Base-by-base conservation (phyloP, 2,329 filamentous ascomycete genomes). In the Hypomyces perniciosus region DNA sequence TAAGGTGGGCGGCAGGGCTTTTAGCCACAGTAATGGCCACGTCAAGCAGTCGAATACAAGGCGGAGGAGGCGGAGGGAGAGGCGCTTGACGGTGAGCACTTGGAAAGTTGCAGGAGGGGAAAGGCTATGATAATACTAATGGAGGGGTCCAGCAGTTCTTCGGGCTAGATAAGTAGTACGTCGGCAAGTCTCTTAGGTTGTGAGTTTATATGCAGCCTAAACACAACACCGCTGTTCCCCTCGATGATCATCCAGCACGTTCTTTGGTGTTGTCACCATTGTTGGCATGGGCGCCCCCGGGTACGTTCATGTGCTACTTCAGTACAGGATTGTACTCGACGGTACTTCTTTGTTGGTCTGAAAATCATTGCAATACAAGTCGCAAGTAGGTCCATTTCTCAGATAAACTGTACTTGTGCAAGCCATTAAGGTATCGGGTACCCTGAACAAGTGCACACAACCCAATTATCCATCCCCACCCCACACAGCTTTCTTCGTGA, bases 231-330 rank as follows among this genome's bases (percentile, higher is more conserved):
- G 48, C 38, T 39, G 40, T 38, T 40, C n/a, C 40, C 50, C n/a
- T 52, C 45, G 45, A 48, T 40, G 50, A 48, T 48, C 50, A 52
- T 48, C 45, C 50, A 45, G 29, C 26, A 44, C 30, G 41, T 29
- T 34, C 40, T 13, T 34, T 35, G 29, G 28, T 37, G 31, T 29
- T 38, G 46, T 48, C 46, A 20, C 27, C 35, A 52, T 39, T 39
- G 39, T 43, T 5, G 10, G 35, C 12, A 38, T 38, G n/a, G 20
- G 35, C 20, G 35, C 12, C 35, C 20, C 35, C 10, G 13, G 44
- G 50, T 26, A 33, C 39, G 40, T 30, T 45, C 50, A 52, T 52
- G 50, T 52, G 50, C 48, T 37, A 39, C 39, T 2, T 20, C 20
- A 20, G 20, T 20, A 20, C 20, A 20, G 3, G 20, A 20, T 20